Base-by-base conservation (phyloP, 306 rosid species). In the Quercus parvula region DNA sequence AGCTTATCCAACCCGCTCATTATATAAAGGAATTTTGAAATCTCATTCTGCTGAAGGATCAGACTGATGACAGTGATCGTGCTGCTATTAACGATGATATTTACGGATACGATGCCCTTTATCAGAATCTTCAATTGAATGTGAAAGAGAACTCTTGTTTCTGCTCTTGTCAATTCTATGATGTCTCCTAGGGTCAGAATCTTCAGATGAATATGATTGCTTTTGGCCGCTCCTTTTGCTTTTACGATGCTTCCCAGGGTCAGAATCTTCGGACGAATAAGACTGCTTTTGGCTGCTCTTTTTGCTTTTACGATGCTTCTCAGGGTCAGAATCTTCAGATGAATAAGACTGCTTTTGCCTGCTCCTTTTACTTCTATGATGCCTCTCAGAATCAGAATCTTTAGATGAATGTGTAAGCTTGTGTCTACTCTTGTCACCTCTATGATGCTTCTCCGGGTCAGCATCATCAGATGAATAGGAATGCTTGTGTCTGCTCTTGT, bases 321-420 rank as follows among this genome's bases (percentile, higher is more conserved):
- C 73, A 19, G 38, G n/a, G 28, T 70, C 56, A 22, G 84, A 78
- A 61, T 81, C 84, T 56, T 71, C 72, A 33, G 74, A 79, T 35
- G 88, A 76, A 13, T 77, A 67, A 5, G 67, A 77, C 56, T 58
- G 77, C 81, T 73, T 82, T 77, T 70, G 71, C 78, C 84, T 59
- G 44, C 70, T 73, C 81, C 76, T 82, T 18, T 81, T 81, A 35
- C 66, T 52, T 46, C 75, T 64, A 11, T 22, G 61, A 75, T 82
- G 85, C 64, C 69, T 73, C 51, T 70, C 74, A 71, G 68, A 66
- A 30, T 85, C 85, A 27, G 78, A 78, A 62, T 77, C 83, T 28
- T 70, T 22, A 64, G 74, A 56, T 18, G 79, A 86, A 84, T 64
- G 41, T 5, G 41, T 1, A 33, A 33, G 79, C 71, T 82, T 78